Base-by-base conservation (phyloP, 2,329 filamentous ascomycete genomes). In the Fusarium sp. region DNA sequence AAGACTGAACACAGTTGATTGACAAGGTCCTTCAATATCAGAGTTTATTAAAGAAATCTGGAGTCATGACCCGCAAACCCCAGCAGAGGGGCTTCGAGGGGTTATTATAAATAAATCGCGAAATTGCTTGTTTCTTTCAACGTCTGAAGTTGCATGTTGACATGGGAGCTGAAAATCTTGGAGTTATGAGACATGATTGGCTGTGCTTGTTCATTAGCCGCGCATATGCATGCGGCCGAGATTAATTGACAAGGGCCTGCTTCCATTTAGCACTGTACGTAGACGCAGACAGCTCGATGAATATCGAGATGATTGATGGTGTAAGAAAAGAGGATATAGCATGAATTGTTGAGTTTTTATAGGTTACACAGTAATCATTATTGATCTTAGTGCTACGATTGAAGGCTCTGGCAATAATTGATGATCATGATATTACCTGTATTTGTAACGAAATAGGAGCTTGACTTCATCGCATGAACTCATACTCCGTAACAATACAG, bases 181-280 rank as follows among this genome's bases (percentile, higher is more conserved):
- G 46, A 39, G 41, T 23, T 37, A 37, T 42, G 54, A 51, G 62
- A 23, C 45, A 27, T 77, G 76, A 77, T 75, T 77, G 64, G 76
- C 29, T 57, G 44, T 60, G 25, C 51, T 37, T 46, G 66, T 52
- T 75, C 64, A 78, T 71, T 76, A 78, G 76, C 63, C 68, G 74
- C 71, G 71, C 72, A 69, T 70, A 77, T 76, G 76, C 74, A 77
- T 76, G 76, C 74, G 69, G 60, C 76, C 75, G 76, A 78, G 74
- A 78, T 78, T 78, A 72, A 74, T 48, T 60, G 44, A 52, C 75
- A 76, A 62, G 70, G 74, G 64, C 42, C 21, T 23, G 10, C 14
- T 44, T 41, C 15, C 23, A 23, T 35, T 39, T 49, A 37, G 45
- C 72, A 78, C 76, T 75, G 75, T 78, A 65, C 74, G 75, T 78